A percentile compares a stretch with the other conserved stretches of the same genome.
These are phyloP conservation scores for Leucogyrophana mollusca DNA, from an alignment of 768 basidiomycete genomes.

Conservation along the genomic window DNA sequence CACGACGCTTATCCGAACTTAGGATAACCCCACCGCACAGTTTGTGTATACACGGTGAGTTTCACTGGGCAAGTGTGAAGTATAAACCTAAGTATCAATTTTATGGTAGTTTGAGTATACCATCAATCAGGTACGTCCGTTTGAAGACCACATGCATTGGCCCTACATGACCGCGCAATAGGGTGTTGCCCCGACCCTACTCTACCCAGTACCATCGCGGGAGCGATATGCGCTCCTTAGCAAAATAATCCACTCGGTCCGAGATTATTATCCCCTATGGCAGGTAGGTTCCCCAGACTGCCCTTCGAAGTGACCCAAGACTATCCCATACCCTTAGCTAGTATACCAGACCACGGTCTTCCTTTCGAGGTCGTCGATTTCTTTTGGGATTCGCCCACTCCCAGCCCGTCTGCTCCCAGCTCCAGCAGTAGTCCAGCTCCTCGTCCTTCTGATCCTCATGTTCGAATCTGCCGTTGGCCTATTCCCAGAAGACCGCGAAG, in stretches of 20 bases:
- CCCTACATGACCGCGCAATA: constrained; percentile 24
- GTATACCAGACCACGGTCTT: constrained; percentile 92
- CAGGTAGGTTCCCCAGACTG: constrained; percentile 49
- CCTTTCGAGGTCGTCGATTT: constrained; percentile 88
- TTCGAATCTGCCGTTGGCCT: constrained; percentile 71
- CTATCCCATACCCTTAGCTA: constrained; percentile 41
- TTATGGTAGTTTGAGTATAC: constrained; percentile 82
- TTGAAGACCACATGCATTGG: background rate
- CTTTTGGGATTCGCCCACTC: constrained; percentile 78
- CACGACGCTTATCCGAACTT: background rate
- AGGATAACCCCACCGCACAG: constrained; percentile 28
- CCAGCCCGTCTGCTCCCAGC: constrained; percentile 66
- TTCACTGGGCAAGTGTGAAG: background rate
- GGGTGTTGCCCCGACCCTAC: constrained; percentile 87
- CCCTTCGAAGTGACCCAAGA: background rate
- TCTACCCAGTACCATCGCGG: constrained; percentile 79
- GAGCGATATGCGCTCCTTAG: constrained; percentile 62
- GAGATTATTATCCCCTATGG: constrained; percentile 96
- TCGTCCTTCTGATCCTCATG: constrained; percentile 60
- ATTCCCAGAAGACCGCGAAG: constrained; percentile 45
- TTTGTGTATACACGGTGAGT: constrained; percentile 63
- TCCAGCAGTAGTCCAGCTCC: constrained; percentile 70
- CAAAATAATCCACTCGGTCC: constrained; percentile 75
- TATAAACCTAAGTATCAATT: constrained; percentile 3
- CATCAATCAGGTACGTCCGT: constrained; percentile 71